Evolutionary conservation across 371 early-diverging fungal genomes (phyloP).

Genomic region (Gilbertella persicaria): DNA sequence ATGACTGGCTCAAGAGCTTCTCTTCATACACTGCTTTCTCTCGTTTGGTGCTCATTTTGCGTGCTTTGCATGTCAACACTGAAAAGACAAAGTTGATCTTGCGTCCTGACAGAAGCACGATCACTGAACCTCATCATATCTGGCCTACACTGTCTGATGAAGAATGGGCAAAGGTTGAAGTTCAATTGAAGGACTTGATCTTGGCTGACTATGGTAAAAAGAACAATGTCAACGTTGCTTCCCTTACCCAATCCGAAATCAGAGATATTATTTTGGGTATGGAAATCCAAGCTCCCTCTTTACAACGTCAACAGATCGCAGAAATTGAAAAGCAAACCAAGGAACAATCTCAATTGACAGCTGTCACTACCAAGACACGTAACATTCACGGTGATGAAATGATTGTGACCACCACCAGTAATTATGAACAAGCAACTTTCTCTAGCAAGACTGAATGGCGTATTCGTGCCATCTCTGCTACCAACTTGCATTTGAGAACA

Average conservation of each 20-base stretch:
- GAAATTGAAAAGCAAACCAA: constrained; percentile 96
- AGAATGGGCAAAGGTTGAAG: constrained; percentile 99
- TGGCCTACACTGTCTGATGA: constrained; percentile 96
- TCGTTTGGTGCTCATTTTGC: constrained; percentile 93
- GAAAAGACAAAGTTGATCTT: constrained; percentile 95
- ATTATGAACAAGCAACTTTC: constrained; percentile 96
- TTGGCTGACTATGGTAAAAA: constrained; percentile 98
- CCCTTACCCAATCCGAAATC: constrained; percentile 95
- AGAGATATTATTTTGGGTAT: constrained; percentile 99
- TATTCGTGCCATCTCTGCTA: constrained; percentile 92
- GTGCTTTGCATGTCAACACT: constrained; percentile 95
- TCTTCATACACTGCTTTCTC: constrained; percentile 98
- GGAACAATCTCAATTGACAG: constrained; percentile 91
- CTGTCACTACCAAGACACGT: constrained; percentile 94
- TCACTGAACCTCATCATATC: constrained; percentile 95
- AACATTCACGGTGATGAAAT: constrained; percentile 99
- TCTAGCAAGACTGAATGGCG: constrained; percentile 99
- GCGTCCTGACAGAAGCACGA: constrained; percentile 89
- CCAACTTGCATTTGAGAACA: constrained; percentile 92
- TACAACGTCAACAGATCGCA: constrained; percentile 96
- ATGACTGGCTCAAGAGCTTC: constrained; percentile 94
- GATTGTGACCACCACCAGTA: constrained; percentile 96
- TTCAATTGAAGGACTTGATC: constrained; percentile 95
- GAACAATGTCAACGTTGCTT: constrained; percentile 97
- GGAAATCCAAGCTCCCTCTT: constrained; percentile 97